Base-by-base conservation (phyloP, 148 eudicot genomes). In the Fagopyrum esculentum region DNA sequence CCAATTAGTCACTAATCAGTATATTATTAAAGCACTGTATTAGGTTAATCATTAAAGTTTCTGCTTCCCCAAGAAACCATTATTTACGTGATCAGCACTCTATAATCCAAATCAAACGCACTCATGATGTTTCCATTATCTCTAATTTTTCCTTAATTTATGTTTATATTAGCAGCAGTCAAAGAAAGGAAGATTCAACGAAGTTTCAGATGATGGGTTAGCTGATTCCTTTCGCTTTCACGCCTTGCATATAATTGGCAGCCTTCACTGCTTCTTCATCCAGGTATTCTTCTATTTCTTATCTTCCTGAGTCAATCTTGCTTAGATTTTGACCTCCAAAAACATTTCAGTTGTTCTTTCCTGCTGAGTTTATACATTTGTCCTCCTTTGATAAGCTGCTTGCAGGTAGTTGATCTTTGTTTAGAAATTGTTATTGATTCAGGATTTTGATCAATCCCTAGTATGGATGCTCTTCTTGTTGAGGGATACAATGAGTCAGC, bases 381-480 rank as follows among this genome's bases (percentile, higher is more conserved):
- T n/a, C n/a, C n/a, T n/a, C n/a, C n/a, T n/a, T n/a, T n/a, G n/a
- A n/a, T n/a, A n/a, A n/a, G 40, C 12, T 49, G 40, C 52, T 8
- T 49, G 12, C 13, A 49, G 0, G 2, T 49, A 8, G 52, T 49
- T 12, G 3, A 49, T 9, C 12, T 49, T 8, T 9, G 52, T 0
- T 49, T 49, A 8, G 52, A 49, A 15, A 17, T 15, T 52, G 4
- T 52, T 52, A 15, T 52, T 52, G 29, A 57, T 57, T 10, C 22
- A 57, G 63, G 63, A 29, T 57, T 57, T 6, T 17, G 30, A 57
- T 26, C 29, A 56, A 56, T 2, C 6, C 19, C 61, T 15, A 56
- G 61, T 45, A 71, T 71, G 74, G 40, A 71, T 71, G n/a, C 74
- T 45, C 40, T 26, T 71, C 55, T 45, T 7, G 74, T 71, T 46